Evolutionary conservation across 371 early-diverging fungal genomes (phyloP), one percentile per base, ranked within the genome.

Genomic region (Mucor velutinosus): DNA sequence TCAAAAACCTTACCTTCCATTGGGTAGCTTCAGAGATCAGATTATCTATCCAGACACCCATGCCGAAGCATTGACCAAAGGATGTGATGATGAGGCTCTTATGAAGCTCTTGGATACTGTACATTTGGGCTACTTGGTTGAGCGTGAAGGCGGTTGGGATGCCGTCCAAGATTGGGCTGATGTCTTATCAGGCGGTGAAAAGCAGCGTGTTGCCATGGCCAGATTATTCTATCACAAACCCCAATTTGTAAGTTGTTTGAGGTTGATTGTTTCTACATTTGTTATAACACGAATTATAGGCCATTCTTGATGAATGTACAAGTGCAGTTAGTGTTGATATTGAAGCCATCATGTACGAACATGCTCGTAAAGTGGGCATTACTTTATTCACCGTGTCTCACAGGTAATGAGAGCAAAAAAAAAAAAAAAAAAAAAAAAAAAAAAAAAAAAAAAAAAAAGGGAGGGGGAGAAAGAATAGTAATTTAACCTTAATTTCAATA

Each of bases 1-100:
- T 27, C 97, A 97, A 77, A 90, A 95, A 65, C 97, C 98, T 7
- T 97, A 97, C 72, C 86, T 97, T 72, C 90, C 94, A 25, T 70
- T 94, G 47, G 97, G 98, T 15, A 94, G 94, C 1, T 86, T 97
- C 72, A 89, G 98, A 64, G 96, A 97, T 80, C 97, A 96, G 68
- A 79, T 89, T 21, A 94, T 93, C 55, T 94, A 94, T 67, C 95
- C 95, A 6, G 90, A 94, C 72, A 86, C 84, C 10, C 75, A 73
- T 27, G 71, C 63, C 4, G 87, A 91, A 39, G 90, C 91, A 58
- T 29, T 65, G 3, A 71, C 68, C 1, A 82, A 84, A 37, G 89
- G 87, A 0, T 84, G 72, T 62, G 74, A 82, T 51, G 94, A 93
- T 74, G 79, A 71, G n/a, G 80, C 87, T 37, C 66, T 94, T 45